These are phyloP conservation scores for Wickerhamiella lipophila DNA, from an alignment of 805 yeast species.

Conservation along the genomic window DNA sequence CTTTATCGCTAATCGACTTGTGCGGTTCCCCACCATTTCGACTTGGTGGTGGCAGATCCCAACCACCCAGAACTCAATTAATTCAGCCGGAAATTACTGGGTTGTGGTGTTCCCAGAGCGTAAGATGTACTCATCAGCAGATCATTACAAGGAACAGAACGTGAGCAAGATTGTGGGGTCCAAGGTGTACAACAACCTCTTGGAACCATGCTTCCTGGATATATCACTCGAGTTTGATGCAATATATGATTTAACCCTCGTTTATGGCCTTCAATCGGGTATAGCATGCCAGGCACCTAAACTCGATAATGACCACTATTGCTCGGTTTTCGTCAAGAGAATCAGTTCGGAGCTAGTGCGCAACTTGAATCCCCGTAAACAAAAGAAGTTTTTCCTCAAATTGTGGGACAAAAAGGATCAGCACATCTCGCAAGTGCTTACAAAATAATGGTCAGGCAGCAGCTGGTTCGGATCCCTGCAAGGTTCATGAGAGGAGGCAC, in stretches of 20 bases:
- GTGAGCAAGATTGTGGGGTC: neutral
- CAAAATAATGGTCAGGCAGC: neutral
- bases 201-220: neutral
- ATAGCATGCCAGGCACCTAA: neutral
- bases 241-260: conserved; percentile 3
- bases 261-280: conserved; percentile 2
- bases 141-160: neutral
- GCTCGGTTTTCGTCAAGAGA: conserved; percentile 1
- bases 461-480: conserved; percentile 9
- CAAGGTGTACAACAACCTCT: neutral
- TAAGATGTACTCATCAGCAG: neutral
- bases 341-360: neutral
- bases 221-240: neutral
- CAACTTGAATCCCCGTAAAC: neutral
- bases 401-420: conserved; percentile 2
- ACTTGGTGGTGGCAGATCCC: neutral
- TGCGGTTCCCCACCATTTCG: conserved; percentile 1
- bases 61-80: neutral
- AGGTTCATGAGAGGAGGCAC: conserved; percentile 15
- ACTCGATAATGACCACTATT: neutral
- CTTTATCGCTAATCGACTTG: neutral
- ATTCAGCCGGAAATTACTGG: neutral
- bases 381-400: neutral
- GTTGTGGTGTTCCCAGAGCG: conserved; percentile 7
- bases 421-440: conserved; percentile 3